phyloP scores from a whole-genome alignment of 495 filamentous ascomycete genomes.

The Hypomontagnella monticulosa region DNA sequence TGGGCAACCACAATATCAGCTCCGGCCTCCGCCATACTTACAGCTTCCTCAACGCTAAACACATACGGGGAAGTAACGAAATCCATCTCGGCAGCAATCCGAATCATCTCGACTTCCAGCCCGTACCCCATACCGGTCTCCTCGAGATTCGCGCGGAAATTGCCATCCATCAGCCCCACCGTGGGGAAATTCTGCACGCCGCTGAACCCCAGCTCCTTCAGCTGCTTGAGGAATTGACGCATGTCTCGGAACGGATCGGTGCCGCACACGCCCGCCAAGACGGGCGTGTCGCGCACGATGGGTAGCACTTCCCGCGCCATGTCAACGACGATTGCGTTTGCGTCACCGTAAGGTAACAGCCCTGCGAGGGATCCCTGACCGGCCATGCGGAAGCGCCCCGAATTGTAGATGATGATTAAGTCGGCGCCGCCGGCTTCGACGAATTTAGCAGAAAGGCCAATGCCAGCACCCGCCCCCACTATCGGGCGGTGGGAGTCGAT shows the following conservation, averaged over 20 bases:
- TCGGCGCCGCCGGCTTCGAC: constrained; percentile 73
- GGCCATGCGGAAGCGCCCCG: constrained; percentile 77
- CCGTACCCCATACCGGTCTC: constrained; percentile 76
- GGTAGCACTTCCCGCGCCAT: constrained; percentile 73
- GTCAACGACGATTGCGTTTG: constrained; percentile 72
- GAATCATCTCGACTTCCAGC: constrained; percentile 71
- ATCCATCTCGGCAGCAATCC: constrained; percentile 62
- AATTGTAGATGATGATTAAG: constrained; percentile 78
- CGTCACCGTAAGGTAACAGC: constrained; percentile 76
- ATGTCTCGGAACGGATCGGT: constrained; percentile 72
- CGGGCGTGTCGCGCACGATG: constrained; percentile 66
- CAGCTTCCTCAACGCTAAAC: constrained; percentile 67
- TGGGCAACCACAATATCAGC: constrained; percentile 76
- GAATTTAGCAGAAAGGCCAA: constrained; percentile 75
- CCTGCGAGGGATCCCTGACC: constrained; percentile 75
- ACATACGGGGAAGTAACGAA: constrained; percentile 76
- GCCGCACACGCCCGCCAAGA: constrained; percentile 73
- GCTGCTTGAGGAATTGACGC: constrained; percentile 63
- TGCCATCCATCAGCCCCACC: constrained; percentile 74
- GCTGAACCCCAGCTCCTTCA: constrained; percentile 67
- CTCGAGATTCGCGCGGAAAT: constrained; percentile 71
- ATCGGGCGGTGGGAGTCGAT: constrained; percentile 65
- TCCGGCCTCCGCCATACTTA: constrained; percentile 67
- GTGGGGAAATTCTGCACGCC: constrained; percentile 80
- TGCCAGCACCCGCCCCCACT: constrained; percentile 76